Base-by-base conservation (phyloP, 129 eudicot species). In the Centrapalus pauciflorus region DNA sequence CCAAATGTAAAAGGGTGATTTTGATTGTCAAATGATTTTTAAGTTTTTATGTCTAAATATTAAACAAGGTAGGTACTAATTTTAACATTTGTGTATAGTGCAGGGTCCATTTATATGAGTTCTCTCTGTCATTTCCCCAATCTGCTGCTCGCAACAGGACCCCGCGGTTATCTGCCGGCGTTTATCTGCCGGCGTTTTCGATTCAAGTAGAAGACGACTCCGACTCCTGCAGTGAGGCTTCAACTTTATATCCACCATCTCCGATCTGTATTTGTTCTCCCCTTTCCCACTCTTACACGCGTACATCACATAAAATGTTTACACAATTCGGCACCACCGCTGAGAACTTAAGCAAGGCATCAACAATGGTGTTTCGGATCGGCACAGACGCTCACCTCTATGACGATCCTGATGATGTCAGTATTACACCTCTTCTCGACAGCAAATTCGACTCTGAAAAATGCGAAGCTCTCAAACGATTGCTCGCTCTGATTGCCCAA, bases 341-440 rank as follows among this genome's bases (percentile, higher is more conserved):
- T 8, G 95, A 94, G 46, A 82, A 85, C 35, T 60, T 94, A 5
- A 84, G 88, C 86, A 94, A 84, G 78, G 99, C 99, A 14, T 94
- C 99, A 32, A 76, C 92, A 4, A 76, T 89, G 84, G 86, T 89
- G 76, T 89, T 89, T 27, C 92, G 99, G 54, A 84, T 94, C 90
- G 99, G 97, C 28, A 94, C 95, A 24, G 99, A 94, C 71, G 99
- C 99, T 5, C 93, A 94, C 55, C 87, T 89, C 20, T 94, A 94
- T 75, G 99, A 94, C 80, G 97, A 89, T 76, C 99, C 97, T 0
- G 99, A 94, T 21, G 99, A 94, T 57, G 99, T 89, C 79, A 89
- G 78, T 65, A 84, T 94, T 29, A 77, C 83, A 3, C 95, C 99
- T 6, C 88, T 94, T 7, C 85, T 94, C 26, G 99, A 89, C 72